These are phyloP conservation scores for Trichophyton schoenleinii DNA, from an alignment of 2,329 filamentous ascomycete genomes.

Conservation along the genomic window DNA sequence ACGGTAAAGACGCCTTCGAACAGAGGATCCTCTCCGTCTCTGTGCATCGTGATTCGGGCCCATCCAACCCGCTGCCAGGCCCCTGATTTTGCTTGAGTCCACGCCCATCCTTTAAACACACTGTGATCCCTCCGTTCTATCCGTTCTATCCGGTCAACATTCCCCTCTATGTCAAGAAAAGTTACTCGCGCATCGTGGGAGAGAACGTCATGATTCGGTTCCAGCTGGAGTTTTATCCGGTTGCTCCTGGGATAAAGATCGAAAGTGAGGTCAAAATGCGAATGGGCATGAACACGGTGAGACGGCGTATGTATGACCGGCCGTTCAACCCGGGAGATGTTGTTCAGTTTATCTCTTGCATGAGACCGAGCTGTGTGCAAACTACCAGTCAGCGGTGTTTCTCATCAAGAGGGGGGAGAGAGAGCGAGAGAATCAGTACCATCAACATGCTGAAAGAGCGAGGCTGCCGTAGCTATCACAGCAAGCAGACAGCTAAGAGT, in stretches of 20 bases:
- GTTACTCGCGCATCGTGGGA: constrained; percentile 61
- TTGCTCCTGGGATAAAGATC: constrained; percentile 54
- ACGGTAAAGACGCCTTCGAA: constrained; percentile 87
- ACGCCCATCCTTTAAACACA: constrained; percentile 71
- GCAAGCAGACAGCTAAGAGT: constrained; percentile 18
- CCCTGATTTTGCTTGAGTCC: constrained; percentile 49
- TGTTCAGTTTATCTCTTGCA: constrained; percentile 62
- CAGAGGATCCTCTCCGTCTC: constrained; percentile 63
- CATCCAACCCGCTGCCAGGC: constrained; percentile 75
- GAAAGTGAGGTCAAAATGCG: constrained; percentile 76
- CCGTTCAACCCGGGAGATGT: constrained; percentile 61
- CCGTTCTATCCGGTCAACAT: constrained; percentile 50
- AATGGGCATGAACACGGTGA: constrained; percentile 65
- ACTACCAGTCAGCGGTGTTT: constrained; percentile 3
- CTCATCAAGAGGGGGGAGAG: not conserved
- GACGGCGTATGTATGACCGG: constrained; percentile 66
- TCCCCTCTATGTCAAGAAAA: constrained; percentile 60
- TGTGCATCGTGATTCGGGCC: constrained; percentile 66
- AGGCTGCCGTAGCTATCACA: constrained; percentile 18
- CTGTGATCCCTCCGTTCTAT: constrained; percentile 63
- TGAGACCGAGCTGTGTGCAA: constrained; percentile 50
- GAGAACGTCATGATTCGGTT: constrained; percentile 86
- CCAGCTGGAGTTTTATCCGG: constrained; percentile 63
- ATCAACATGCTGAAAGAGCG: constrained; percentile 16
- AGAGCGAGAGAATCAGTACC: constrained; percentile 11